A percentile compares a stretch with the other conserved stretches of the same genome.
Evolutionary conservation across 2,329 filamentous ascomycete species (phyloP).

Genomic region (Clathrospora elynae): DNA sequence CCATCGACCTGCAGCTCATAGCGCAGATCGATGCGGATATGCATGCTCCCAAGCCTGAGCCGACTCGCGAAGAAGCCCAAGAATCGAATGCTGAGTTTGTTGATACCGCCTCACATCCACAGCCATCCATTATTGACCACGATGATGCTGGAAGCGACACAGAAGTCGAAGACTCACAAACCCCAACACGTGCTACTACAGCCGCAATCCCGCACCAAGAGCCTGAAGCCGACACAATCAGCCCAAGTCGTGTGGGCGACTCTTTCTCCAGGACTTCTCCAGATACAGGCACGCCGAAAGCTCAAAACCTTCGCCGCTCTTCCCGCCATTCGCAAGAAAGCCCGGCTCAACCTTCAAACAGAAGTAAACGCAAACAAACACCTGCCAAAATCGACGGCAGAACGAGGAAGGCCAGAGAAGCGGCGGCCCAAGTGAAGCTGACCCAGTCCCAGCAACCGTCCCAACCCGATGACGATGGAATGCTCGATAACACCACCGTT

Average conservation of each 20-base stretch:
- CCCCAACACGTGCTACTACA: slow-evolving; percentile 6
- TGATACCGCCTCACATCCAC: slow-evolving; percentile 30
- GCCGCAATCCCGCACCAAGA: slow-evolving; percentile 7
- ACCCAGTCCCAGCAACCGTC: background rate
- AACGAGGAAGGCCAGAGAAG: slow-evolving; percentile 25
- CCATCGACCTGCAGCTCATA: slow-evolving; percentile 41
- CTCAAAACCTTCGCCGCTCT: slow-evolving; percentile 32
- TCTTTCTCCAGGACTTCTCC: slow-evolving; percentile 40
- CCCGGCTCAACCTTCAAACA: slow-evolving; percentile 19
- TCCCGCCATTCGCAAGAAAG: slow-evolving; percentile 33
- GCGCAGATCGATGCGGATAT: slow-evolving; percentile 46
- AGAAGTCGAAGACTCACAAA: slow-evolving; percentile 32
- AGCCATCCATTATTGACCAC: slow-evolving; percentile 1
- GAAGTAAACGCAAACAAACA: slow-evolving; percentile 34
- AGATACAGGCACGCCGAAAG: slow-evolving; percentile 23
- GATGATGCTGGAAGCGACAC: slow-evolving; percentile 21
- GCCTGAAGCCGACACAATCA: slow-evolving; percentile 21
- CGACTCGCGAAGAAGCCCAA: slow-evolving; percentile 11
- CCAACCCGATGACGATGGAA: slow-evolving; percentile 37
- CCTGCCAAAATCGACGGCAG: slow-evolving; percentile 14
- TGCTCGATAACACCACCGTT: slow-evolving; percentile 51
- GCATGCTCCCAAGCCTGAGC: slow-evolving; percentile 15
- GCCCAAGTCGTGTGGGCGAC: slow-evolving; percentile 44
- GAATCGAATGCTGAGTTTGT: slow-evolving; percentile 31
- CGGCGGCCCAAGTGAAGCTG: slow-evolving; percentile 7